Evolutionary conservation across 345 rosid genomes (phyloP), one percentile per base, ranked within the genome.

Genomic region (Xanthoceras sorbifolium): DNA sequence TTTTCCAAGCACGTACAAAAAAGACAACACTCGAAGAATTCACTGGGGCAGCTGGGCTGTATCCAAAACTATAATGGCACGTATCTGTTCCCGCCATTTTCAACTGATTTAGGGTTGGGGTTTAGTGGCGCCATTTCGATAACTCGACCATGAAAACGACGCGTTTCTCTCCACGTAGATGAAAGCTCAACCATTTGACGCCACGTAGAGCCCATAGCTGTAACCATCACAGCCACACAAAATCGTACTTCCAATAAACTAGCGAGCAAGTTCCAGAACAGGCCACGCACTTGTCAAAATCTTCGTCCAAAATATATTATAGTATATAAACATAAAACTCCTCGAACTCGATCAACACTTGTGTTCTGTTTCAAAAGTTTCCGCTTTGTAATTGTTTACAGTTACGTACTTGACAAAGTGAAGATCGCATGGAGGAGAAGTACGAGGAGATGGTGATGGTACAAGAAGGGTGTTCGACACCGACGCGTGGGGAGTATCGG

Each of bases 391-490:
- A 38, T 38, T 38, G 59, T 28, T 17, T 3, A n/a, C n/a, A n/a
- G n/a, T n/a, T n/a, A n/a, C n/a, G n/a, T n/a, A n/a, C n/a, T n/a
- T n/a, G n/a, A n/a, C n/a, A n/a, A n/a, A n/a, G n/a, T n/a, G n/a
- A n/a, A n/a, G n/a, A n/a, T n/a, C n/a, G n/a, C n/a, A 64, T 74
- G 77, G 70, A 11, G 67, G n/a, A 42, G 73, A 55, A n/a, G n/a
- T n/a, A n/a, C n/a, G n/a, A n/a, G n/a, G n/a, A n/a, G n/a, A n/a
- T 1, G 65, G 42, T 11, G 62, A n/a, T 15, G 50, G 60, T 26
- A 14, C 26, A 60, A 44, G 80, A 64, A 17, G 79, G 83, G 6
- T 82, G 78, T 50, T 40, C 75, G 17, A 86, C 86, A 14, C 89
- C 89, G 40, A 80, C 62, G 6, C 71, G 82, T 0, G 54, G 25